Evolutionary conservation across 2,329 filamentous ascomycete genomes (phyloP), one percentile per base, ranked within the genome.

Genomic region (Trichophyton verrucosum): DNA sequence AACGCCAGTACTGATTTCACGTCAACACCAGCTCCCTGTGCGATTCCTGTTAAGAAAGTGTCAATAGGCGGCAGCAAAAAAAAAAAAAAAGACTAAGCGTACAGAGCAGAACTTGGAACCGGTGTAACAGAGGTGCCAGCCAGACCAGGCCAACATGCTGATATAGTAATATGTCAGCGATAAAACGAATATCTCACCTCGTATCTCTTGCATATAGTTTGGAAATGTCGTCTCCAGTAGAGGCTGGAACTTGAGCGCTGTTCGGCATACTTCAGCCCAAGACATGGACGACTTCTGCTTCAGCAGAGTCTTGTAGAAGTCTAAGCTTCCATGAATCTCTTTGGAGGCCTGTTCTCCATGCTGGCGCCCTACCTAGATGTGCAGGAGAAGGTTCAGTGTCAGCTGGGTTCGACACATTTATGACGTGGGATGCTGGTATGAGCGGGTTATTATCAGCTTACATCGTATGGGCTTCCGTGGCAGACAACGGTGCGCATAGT

Each of bases 1-100:
- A 84, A 69, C 0, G 82, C 81, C 7, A 84, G 71, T 44, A 85
- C 80, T 24, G 80, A 78, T 7, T 79, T 71, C 0, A 82, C 63
- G n/a, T 75, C 69, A 4, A 75, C 66, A 0, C 68, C 72, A 0
- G 81, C 75, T 4, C 82, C 82, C 30, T 80, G 75, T 0, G 82
- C 81, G 53, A 84, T 75, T 1, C 80, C 84, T 60, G 70, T 58
- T 44, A 3, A 44, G 20, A 24, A 20, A 9, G 20, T 46, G 44
- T 47, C 17, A 56, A 57, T n/a, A 42, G 20, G n/a, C 11, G n/a
- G 8, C 38, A 36, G 20, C 20, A 27, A 27, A 27, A 27, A 27
- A 30, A 30, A 30, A 30, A 30, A 7, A 30, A 40, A n/a, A 15
- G 20, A 15, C 13, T 6, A 13, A 20, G 11, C 6, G 15, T 17